Evolutionary conservation across 495 filamentous ascomycete species (phyloP), one percentile per base, ranked within the genome.

Genomic region (Thozetella sp.): DNA sequence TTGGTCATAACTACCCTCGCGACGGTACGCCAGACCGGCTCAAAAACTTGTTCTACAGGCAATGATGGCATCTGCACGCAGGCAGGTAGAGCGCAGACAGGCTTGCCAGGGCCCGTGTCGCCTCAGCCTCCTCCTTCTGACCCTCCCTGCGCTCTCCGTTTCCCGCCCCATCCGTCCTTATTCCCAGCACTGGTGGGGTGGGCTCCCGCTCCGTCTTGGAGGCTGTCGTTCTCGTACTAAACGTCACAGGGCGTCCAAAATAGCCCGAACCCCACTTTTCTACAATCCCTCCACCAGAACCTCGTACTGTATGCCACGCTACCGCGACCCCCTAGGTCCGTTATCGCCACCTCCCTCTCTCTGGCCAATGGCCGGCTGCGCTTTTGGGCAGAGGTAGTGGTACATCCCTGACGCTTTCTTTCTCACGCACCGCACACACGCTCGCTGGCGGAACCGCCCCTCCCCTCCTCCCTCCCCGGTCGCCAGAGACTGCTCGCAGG

Each of bases 101-200:
- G 30, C 30, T 6, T 15, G 30, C 6, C 15, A 15, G 6, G 30
- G 6, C 6, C 30, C 30, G 30, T n/a, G n/a, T 37, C 15, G 30
- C 30, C 30, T 37, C 30, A 37, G 30, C 30, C 30, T 37, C 30
- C 15, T 37, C 30, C 30, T 37, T 37, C 30, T 17, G 30, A 6
- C 30, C 30, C 30, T 55, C 27, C 53, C 53, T 55, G 53, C 37
- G 43, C 43, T n/a, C 37, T 45, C 37, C 23, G 54, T 56, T 56
- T 51, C 37, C n/a, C n/a, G n/a, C n/a, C n/a, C n/a, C n/a, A n/a
- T 37, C 54, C 40, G 17, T 19, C 13, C 27, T 55, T 40, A 26
- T 23, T 23, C 17, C 46, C 27, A 55, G 26, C 26, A 22, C 26
- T 40, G 12, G 22, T 40, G 26, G 53, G 26, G 22, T 45, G 23